Evolutionary conservation across 2,329 filamentous ascomycete species (phyloP).

Genomic region (Paramyrothecium sp.): DNA sequence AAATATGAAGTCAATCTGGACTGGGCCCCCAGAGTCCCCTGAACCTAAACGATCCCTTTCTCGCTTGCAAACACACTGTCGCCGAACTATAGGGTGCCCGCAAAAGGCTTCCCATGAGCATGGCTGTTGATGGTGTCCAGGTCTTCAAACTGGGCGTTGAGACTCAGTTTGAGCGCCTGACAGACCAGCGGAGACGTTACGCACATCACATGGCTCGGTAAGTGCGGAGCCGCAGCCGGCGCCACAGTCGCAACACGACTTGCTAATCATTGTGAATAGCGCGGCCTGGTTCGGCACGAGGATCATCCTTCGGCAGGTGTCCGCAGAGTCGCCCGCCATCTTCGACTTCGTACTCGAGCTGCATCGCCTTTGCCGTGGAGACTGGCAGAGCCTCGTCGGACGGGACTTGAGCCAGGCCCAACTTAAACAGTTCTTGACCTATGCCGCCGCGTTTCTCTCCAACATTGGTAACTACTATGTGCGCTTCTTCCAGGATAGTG

Average conservation of each 20-base stretch:
- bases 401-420: slow-evolving; percentile 40
- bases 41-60: too few species aligned
- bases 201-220: slow-evolving; percentile 55
- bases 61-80: too few species aligned
- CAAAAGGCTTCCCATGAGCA: too few species aligned
- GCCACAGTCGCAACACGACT: background rate
- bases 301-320: slow-evolving; percentile 58
- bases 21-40: too few species aligned
- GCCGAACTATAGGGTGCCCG: too few species aligned
- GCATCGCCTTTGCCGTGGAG: slow-evolving; percentile 44
- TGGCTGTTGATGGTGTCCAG: slow-evolving; percentile 1
- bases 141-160: slow-evolving; percentile 12
- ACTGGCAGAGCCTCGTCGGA: slow-evolving; percentile 46
- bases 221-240: background rate
- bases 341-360: slow-evolving; percentile 60
- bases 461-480: slow-evolving; percentile 61
- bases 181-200: slow-evolving; percentile 59
- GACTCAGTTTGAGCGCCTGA: slow-evolving; percentile 51
- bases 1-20: too few species aligned
- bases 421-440: slow-evolving; percentile 50
- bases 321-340: slow-evolving; percentile 54
- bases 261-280: slow-evolving; percentile 25
- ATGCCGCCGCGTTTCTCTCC: slow-evolving; percentile 55
- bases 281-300: slow-evolving; percentile 55
- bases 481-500: slow-evolving; percentile 6